Conservation (phyloP, 305 asterid genomes). For the Solanum hybrid region DNA sequence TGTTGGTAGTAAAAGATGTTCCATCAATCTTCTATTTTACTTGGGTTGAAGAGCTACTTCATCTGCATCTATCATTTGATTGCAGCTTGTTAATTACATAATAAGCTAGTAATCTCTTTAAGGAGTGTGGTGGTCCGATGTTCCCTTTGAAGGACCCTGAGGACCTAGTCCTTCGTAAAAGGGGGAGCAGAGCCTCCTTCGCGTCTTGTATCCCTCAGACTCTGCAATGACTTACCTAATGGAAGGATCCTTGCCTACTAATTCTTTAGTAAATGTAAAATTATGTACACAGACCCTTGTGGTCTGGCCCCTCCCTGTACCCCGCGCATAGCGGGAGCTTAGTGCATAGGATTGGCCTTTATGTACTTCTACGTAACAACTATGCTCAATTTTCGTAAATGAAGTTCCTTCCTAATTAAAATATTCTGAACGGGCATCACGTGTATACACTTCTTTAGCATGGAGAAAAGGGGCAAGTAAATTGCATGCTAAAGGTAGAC, state of each 20-base stretch:
- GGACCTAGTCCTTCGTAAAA: background rate
- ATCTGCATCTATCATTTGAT: background rate
- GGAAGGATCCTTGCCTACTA: background rate
- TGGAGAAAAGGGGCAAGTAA: background rate
- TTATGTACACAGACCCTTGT: background rate
- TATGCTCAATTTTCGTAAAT: background rate
- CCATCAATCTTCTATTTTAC: background rate
- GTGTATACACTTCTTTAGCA: background rate
- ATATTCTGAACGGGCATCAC: background rate
- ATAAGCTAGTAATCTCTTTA: background rate
- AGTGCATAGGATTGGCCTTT: background rate
- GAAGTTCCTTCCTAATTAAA: background rate
- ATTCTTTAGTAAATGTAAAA: background rate
- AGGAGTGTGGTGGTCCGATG: background rate
- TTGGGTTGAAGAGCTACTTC: background rate
- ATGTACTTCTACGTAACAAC: background rate
- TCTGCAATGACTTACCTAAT: background rate
- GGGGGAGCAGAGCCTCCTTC: background rate
- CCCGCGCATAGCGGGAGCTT: background rate
- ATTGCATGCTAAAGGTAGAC: background rate
- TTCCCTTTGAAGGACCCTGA: background rate
- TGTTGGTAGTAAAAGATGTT: background rate
- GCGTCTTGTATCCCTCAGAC: background rate
- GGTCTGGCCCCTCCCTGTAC: background rate
- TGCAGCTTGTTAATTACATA: background rate